Conservation (phyloP, 345 rosid genomes). For the Hypericum androsaemum region DNA sequence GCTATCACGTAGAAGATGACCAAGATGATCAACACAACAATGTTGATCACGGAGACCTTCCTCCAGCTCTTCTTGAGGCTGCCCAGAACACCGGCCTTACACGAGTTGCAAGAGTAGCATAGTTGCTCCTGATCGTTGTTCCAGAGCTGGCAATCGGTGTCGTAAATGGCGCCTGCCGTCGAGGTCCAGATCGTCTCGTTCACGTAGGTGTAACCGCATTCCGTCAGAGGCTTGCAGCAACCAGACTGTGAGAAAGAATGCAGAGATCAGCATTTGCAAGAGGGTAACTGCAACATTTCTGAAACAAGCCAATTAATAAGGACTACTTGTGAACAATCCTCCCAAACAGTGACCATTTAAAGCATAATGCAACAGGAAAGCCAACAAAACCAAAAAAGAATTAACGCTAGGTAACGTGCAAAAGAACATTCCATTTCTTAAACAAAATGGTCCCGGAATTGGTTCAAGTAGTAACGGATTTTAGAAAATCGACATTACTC, state of each 20-base stretch:
- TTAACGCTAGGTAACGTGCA: too few relatives aligned
- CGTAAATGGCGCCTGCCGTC: slow-evolving; percentile 26
- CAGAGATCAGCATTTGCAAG: too few relatives aligned
- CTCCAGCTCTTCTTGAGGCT: slow-evolving; percentile 91
- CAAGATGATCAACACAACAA: slow-evolving; percentile 61
- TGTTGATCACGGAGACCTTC: slow-evolving; percentile 79
- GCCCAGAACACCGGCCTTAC: slow-evolving; percentile 89
- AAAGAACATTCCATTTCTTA: too few relatives aligned
- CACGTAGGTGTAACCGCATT: slow-evolving; percentile 52
- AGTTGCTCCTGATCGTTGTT: slow-evolving; percentile 58
- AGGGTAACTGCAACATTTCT: too few relatives aligned
- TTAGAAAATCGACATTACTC: too few relatives aligned
- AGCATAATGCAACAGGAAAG: too few relatives aligned
- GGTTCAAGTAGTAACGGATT: too few relatives aligned
- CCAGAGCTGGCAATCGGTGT: slow-evolving; percentile 60
- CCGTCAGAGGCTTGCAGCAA: slow-evolving; percentile 92
- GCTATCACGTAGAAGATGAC: slow-evolving; percentile 65
- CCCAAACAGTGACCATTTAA: too few relatives aligned
- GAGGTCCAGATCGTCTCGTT: slow-evolving; percentile 68
- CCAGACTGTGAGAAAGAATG: slow-evolving; percentile 48
- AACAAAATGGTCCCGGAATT: too few relatives aligned
- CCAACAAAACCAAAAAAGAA: too few relatives aligned
- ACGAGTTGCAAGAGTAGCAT: slow-evolving; percentile 71
- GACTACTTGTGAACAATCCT: too few relatives aligned
- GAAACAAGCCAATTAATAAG: too few relatives aligned